Evolutionary conservation across 2,329 filamentous ascomycete genomes (phyloP), one percentile per base, ranked within the genome.

Genomic region (Simplicillium sp.): DNA sequence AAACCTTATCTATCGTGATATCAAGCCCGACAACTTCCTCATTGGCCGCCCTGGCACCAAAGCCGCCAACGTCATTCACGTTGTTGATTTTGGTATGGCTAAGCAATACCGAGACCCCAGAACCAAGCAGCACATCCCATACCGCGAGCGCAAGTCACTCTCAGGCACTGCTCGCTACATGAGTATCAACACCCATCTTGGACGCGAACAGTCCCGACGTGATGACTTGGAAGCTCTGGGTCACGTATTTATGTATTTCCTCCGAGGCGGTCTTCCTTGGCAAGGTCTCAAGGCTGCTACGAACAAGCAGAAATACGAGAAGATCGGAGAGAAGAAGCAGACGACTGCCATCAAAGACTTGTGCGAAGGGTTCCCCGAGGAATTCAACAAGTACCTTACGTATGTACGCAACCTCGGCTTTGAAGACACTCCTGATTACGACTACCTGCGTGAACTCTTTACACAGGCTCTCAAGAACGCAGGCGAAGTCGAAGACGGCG

Each of bases 311-410:
- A 98, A 98, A 70, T 98, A 98, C 61, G 92, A 98, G 69, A 97
- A 97, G 76, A 98, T 98, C 65, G 92, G 92, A 36, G 90, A 98
- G 73, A 97, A 98, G 83, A 98, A 98, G 73, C 92, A 97, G 70
- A 96, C 90, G 0, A 97, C 92, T 16, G 78, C 80, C 5, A 94
- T 98, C 68, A 95, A 96, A 70, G 92, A 98, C 55, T 78, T 98
- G 13, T 97, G 90, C 60, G 89, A 96, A 53, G 84, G 87, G 39
- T 97, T 94, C 66, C 90, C 92, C 50, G 87, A 95, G 60, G 89
- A 98, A 66, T 94, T 98, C 64, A 94, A 84, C 71, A 94, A 96
- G 66, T 98, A 98, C 64, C 72, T 98, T 42, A 94, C 83, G 50
- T 97, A 98, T 55, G 92, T 97, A 43, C 87, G 92, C 50, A 97